Base-by-base conservation (phyloP, 306 rosid species). In the Vigna nakashimae region DNA sequence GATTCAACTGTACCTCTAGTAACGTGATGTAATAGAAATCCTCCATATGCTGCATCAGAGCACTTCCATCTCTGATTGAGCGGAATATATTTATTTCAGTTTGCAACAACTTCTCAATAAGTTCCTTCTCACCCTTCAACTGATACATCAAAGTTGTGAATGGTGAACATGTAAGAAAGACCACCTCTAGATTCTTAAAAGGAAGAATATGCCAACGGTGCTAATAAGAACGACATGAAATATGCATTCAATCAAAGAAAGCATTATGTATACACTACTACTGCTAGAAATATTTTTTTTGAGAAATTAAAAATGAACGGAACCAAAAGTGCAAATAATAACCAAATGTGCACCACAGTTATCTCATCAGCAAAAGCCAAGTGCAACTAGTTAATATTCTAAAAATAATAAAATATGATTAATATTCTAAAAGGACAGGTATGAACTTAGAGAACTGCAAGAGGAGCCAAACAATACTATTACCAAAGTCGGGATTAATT, bases 1-100 rank as follows among this genome's bases (percentile, higher is more conserved):
- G 38, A 63, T 50, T 48, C 59, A 51, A 46, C 46, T 20, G 56
- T 83, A 94, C 98, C 97, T 94, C 98, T 51, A 94, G 88, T 65
- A 94, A 75, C 3, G 98, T 82, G 76, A 92, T 87, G 83, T 94
- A 92, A 86, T 94, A 94, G 83, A 94, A 92, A 88, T 94, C 98
- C 82, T 94, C 98, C 98, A 94, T 94, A 70, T 94, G 98, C 86
- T 94, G 98, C 97, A 90, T 94, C 46, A 90, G 84, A 48, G 97
- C 97, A 82, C 78, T 94, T 76, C 98, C 98, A 85, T 94, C 98
- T 88, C 98, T 92, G 73, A 94, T 87, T 75, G 98, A 82, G 45
- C 91, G 93, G 86, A 90, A 94, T 81, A 94, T 92, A 59, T 89
- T 92, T 57, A 94, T 94, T 88, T 94, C 97, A 7, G 98, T 94